Percentiles rank a stretch among this genome's conserved stretches.
Conservation (phyloP, 1,284 basidiomycete genomes). For the Apiotrichum akiyoshidainum region DNA sequence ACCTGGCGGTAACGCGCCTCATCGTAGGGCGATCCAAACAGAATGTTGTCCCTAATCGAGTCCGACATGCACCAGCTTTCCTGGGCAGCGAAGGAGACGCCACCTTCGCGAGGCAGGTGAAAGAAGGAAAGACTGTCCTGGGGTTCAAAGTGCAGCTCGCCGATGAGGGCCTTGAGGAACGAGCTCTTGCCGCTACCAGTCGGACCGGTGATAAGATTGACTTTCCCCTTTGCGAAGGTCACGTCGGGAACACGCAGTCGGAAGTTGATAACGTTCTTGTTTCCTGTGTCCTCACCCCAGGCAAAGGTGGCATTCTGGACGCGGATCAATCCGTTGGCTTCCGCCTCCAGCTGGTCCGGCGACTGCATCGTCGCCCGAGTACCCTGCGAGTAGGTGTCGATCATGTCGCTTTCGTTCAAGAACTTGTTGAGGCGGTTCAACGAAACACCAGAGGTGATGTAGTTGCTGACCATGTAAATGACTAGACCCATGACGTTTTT, state of each 20-base stretch:
- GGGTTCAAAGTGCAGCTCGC: slow-evolving; percentile 54
- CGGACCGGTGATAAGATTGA: slow-evolving; percentile 64
- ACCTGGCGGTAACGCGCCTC: slow-evolving; percentile 58
- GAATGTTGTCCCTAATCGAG: slow-evolving; percentile 59
- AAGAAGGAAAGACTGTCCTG: slow-evolving; percentile 60
- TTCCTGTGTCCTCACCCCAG: slow-evolving; percentile 36
- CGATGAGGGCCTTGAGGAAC: slow-evolving; percentile 55
- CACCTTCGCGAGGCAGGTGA: slow-evolving; percentile 63
- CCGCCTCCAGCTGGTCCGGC: slow-evolving; percentile 35
- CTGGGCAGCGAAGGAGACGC: slow-evolving; percentile 71
- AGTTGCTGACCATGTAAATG: slow-evolving; percentile 40
- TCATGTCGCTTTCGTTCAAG: slow-evolving; percentile 57
- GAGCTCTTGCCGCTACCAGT: slow-evolving; percentile 52
- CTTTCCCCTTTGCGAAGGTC: slow-evolving; percentile 57
- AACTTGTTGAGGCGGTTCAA: slow-evolving; percentile 56
- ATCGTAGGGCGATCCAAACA: slow-evolving; percentile 58
- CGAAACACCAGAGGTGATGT: slow-evolving; percentile 54
- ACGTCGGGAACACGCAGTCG: slow-evolving; percentile 57
- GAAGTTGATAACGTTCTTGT: slow-evolving; percentile 49
- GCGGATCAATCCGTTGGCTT: slow-evolving; percentile 38
- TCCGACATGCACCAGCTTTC: slow-evolving; percentile 63
- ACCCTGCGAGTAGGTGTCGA: slow-evolving; percentile 54
- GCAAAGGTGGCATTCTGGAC: slow-evolving; percentile 43
- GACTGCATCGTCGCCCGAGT: slow-evolving; percentile 23
- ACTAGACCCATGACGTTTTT: slow-evolving; percentile 34